phyloP scores from a whole-genome alignment of 345 rosid species.

The Camelina neglecta region DNA sequence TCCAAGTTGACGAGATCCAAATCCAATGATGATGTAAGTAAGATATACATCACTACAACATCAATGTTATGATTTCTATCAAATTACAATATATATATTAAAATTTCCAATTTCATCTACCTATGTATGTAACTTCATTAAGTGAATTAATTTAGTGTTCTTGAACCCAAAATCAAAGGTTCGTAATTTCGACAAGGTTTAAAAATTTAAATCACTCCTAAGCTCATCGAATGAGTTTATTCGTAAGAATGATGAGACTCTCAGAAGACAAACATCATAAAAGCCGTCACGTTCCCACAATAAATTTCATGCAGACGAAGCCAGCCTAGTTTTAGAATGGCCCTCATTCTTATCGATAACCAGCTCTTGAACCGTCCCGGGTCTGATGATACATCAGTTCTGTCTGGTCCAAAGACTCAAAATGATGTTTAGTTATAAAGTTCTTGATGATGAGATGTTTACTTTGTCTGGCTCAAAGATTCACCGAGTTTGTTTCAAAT shows the following conservation, averaged over 20 bases:
- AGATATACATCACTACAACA: neutral
- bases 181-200: neutral
- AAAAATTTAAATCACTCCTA: neutral
- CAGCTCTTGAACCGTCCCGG: constrained; percentile 38
- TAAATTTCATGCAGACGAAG: constrained; percentile 38
- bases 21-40: neutral
- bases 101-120: no score
- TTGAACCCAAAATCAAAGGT: neutral
- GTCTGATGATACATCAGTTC: constrained; percentile 28
- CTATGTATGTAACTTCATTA: neutral
- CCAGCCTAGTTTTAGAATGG: constrained; percentile 39
- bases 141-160: neutral
- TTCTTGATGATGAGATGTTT: neutral
- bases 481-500: neutral
- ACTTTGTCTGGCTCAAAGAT: neutral
- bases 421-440: neutral
- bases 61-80: no score
- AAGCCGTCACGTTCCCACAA: constrained; percentile 34
- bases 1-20: neutral
- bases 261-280: constrained; percentile 20
- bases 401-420: constrained; percentile 16
- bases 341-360: constrained; percentile 38
- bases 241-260: constrained; percentile 1
- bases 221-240: neutral
- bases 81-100: no score